These are phyloP conservation scores for Schrenkiella parvula DNA, from an alignment of 345 rosid genomes.

Conservation along the genomic window DNA sequence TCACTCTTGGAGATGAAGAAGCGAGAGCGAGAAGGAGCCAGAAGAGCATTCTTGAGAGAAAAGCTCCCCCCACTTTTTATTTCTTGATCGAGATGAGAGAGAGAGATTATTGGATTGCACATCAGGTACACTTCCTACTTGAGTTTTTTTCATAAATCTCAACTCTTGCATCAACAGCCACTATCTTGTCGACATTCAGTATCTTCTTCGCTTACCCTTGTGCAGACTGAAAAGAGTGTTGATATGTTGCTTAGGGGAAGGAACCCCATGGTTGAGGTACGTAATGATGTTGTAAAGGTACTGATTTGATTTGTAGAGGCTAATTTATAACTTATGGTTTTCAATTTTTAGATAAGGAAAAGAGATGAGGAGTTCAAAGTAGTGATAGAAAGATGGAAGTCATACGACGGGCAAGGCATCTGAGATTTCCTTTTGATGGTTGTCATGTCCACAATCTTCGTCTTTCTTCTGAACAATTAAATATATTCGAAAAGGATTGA, in stretches of 20 bases:
- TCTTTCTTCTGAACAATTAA: not conserved
- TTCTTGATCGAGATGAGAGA: slow-evolving; percentile 72
- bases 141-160: not conserved
- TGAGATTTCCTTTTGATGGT: slow-evolving; percentile 3
- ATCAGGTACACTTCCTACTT: slow-evolving; percentile 37
- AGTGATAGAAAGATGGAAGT: slow-evolving; percentile 60
- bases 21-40: slow-evolving; percentile 53
- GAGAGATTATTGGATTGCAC: slow-evolving; percentile 56
- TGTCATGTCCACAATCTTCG: not conserved
- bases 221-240: slow-evolving; percentile 68
- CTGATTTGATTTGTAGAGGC: not conserved
- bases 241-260: slow-evolving; percentile 57
- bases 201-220: not conserved
- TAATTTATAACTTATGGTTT: not conserved
- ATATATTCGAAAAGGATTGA: not conserved
- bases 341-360: slow-evolving; percentile 42
- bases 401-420: slow-evolving; percentile 43
- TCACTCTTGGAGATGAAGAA: slow-evolving; percentile 68
- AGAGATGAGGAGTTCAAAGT: slow-evolving; percentile 43
- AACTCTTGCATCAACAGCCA: not conserved
- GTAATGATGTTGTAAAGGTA: not conserved
- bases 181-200: not conserved
- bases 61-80: slow-evolving; percentile 65
- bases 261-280: slow-evolving; percentile 60
- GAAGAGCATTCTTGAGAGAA: slow-evolving; percentile 66